Base-by-base conservation (phyloP, 345 rosid species). In the Gossypium arboreum region DNA sequence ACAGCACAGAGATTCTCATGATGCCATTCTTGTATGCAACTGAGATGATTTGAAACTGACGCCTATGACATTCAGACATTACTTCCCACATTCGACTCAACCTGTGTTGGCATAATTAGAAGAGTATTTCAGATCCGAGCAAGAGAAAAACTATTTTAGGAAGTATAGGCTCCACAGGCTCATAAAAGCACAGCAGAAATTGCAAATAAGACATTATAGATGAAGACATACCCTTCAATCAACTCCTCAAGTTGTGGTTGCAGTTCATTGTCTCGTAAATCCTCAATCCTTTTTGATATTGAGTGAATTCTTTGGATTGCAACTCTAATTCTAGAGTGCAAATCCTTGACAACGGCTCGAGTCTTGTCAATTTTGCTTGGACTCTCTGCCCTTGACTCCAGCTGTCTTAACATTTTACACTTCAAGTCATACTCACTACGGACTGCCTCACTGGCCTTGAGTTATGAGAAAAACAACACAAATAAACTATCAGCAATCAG, bases 201-300 rank as follows among this genome's bases (percentile, higher is more conserved):
- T 25, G 47, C 17, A 29, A 52, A 29, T 29, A 51, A 52, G 7
- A 27, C 17, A 52, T 51, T 11, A 54, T n/a, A n/a, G 47, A 0
- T 0, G 47, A 51, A 16, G 60, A 51, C 17, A 43, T 86, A 95
- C 99, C 98, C 99, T 80, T 88, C 86, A 47, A 95, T 93, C 77
- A 95, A 81, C 82, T 95, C 99, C 77, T 95, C 99, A 5, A 95
- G 93, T 76, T 95, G 99, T 41, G 98, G 99, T 78, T 95, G 98
- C 58, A 93, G 97, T 84, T 95, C 99, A 75, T 76, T 84, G 88
- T 95, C 99, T 62, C 98, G 87, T 54, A 95, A 80, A 70, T 93
- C 98, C 84, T 93, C 99, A 58, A 95, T 90, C 79, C 90, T 85
- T 81, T 86, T 88, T 20, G 99, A 95, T 78, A 95, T 86, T 10